Evolutionary conservation across 2,329 filamentous ascomycete species (phyloP), one percentile per base, ranked within the genome.

Genomic region (Blastomyces parvus): DNA sequence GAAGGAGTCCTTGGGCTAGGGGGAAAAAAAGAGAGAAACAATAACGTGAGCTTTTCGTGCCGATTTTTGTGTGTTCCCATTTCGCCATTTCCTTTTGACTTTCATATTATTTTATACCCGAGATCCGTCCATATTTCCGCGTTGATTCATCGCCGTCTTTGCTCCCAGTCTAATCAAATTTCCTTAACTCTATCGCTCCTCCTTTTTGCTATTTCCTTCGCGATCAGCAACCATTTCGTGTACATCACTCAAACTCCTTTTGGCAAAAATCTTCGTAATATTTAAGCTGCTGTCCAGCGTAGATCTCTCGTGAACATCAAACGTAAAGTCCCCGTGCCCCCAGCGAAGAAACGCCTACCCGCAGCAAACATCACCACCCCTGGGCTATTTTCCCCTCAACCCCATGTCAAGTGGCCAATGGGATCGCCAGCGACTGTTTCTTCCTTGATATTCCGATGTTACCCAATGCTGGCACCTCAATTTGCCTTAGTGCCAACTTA

Each of bases 1-100:
- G 53, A 56, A 56, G 30, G 53, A 38, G n/a, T 40, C 55, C 36
- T 40, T 40, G 55, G 55, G 19, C 33, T 40, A 40, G 53, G 33
- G n/a, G 14, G 14, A 19, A 9, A 50, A 36, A n/a, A 22, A 36
- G 19, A 56, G 27, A 56, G 3, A 57, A 55, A 36, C 52, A 55
- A 55, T n/a, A 55, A 57, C 33, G 9, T 57, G 36, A 22, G n/a
- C 55, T 57, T 57, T 57, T 40, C n/a, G 40, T 40, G 33, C 55
- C 55, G 36, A 38, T 22, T 42, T 25, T 40, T 25, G 19, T 22
- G 30, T 56, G 33, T 57, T 57, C 55, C 33, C 33, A 40, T 19
- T 25, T 38, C n/a, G 0, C 13, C 2, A 25, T n/a, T 5, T 57
- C 25, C 22, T 14, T 5, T 22, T 40, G 14, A 11, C 25, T 11